Evolutionary conservation across 2,329 filamentous ascomycete genomes (phyloP).

Genomic region (Ophiostoma sp.): DNA sequence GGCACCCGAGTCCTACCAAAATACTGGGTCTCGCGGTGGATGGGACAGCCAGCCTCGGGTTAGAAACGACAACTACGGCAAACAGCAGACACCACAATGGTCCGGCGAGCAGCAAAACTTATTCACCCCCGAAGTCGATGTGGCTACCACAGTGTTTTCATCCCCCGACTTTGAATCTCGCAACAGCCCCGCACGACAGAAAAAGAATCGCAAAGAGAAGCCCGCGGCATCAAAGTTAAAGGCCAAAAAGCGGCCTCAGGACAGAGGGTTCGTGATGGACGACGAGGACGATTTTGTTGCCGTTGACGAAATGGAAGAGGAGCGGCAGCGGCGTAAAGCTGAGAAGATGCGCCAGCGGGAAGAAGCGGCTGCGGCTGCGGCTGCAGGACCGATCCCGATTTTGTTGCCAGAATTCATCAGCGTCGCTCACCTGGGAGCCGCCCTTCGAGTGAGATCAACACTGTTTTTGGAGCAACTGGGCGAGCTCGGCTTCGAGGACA

Average conservation of each 20-base stretch:
- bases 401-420: constrained; percentile 88
- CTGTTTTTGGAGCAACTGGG: constrained; percentile 74
- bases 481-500: constrained; percentile 86
- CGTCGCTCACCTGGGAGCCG: constrained; percentile 75
- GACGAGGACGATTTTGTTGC: constrained; percentile 48
- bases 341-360: constrained; percentile 45
- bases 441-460: constrained; percentile 68
- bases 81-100: neutral
- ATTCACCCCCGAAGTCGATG: neutral
- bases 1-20: neutral
- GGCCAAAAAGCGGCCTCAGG: neutral
- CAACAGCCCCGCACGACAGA: neutral
- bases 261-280: constrained; percentile 34
- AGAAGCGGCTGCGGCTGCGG: constrained; percentile 43
- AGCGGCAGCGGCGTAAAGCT: constrained; percentile 44
- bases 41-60: neutral
- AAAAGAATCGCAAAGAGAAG: constrained; percentile 22
- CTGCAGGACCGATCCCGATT: constrained; percentile 56
- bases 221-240: constrained; percentile 13
- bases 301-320: constrained; percentile 40
- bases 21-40: neutral
- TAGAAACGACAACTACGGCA: neutral
- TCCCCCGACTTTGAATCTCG: neutral
- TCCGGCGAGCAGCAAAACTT: neutral
- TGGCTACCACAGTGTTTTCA: neutral